Evolutionary conservation across 768 basidiomycete species (phyloP).

Genomic region (Leucosporidium scottii): DNA sequence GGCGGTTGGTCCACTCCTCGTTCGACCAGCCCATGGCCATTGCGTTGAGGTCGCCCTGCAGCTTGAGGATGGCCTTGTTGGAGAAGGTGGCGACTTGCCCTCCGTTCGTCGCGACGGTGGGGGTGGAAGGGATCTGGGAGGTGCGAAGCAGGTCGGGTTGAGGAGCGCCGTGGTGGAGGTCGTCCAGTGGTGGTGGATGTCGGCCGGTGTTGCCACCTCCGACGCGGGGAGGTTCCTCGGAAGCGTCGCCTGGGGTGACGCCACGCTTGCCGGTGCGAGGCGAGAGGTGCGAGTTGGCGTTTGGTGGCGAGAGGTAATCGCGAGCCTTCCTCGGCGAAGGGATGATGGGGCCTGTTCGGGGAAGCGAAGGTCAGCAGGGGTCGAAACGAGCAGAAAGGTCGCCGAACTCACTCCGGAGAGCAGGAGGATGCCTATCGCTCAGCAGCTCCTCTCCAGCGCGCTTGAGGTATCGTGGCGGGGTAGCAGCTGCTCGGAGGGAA

Average conservation of each 20-base stretch:
- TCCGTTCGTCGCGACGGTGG: not conserved
- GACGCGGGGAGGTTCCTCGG: not conserved
- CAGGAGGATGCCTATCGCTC: conserved; percentile 15
- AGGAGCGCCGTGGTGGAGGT: not conserved
- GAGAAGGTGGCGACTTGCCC: conserved; percentile 9
- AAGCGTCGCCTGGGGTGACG: not conserved
- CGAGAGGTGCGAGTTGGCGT: not conserved
- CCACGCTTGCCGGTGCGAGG: not conserved
- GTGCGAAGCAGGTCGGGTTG: conserved; percentile 31
- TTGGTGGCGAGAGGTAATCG: not conserved
- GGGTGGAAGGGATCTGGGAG: conserved; percentile 20
- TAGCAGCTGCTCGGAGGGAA: not conserved
- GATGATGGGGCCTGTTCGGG: not conserved
- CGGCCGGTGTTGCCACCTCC: not conserved
- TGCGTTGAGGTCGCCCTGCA: conserved; percentile 42
- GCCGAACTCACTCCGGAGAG: conserved; percentile 6
- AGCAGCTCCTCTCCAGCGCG: conserved; percentile 17
- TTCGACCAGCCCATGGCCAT: conserved; percentile 48
- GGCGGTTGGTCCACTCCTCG: conserved; percentile 60
- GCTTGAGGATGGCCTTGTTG: conserved; percentile 38
- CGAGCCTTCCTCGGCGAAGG: not conserved
- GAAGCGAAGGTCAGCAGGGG: not conserved
- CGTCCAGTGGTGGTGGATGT: not conserved
- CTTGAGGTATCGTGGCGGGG: conserved; percentile 15
- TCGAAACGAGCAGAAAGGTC: not conserved